Evolutionary conservation across 495 filamentous ascomycete species (phyloP), one percentile per base, ranked within the genome.

Genomic region (Arthonia radiata): DNA sequence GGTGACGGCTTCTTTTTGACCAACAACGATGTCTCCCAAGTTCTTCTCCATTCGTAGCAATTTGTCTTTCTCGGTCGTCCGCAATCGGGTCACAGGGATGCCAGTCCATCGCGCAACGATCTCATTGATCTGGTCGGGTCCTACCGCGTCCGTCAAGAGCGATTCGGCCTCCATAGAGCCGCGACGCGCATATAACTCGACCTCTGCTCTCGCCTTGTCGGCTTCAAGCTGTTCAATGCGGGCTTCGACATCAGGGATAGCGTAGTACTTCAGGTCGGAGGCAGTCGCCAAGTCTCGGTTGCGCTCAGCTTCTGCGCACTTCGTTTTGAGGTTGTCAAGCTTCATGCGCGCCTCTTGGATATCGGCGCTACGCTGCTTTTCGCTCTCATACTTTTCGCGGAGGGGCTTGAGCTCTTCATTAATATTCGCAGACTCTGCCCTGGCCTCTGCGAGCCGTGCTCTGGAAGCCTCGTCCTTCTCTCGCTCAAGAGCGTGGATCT

Each of bases 121-220:
- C 44, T 97, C 86, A 49, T 97, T 94, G 61, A 97, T 97, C 44
- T 97, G 83, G 29, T 97, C 86, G 3, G 86, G 80, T 8, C 89
- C 89, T 29, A 97, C 86, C 4, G 86, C 59, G 45, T 97, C 86
- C 6, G 82, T 80, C 22, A 91, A 57, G 38, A 94, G 61, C 11
- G 63, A 47, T 28, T 66, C 61, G 24, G 65, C n/a, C n/a, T n/a
- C 70, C 3, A 48, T 45, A 17, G 59, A 56, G 18, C 59, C 66
- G 0, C 45, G 38, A 7, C 52, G 59, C 10, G 57, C 58, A 36
- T 59, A 71, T 8, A 74, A 56, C 19, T 83, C 71, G 7, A 64
- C 64, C 49, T 97, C 86, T 4, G 68, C 67, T 17, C 53, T 54
- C 3, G 63, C 61, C 39, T 92, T 86, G 31, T 89, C 75, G 15